phyloP scores from a whole-genome alignment of 306 rosid species.

The Acmispon strigosus region DNA sequence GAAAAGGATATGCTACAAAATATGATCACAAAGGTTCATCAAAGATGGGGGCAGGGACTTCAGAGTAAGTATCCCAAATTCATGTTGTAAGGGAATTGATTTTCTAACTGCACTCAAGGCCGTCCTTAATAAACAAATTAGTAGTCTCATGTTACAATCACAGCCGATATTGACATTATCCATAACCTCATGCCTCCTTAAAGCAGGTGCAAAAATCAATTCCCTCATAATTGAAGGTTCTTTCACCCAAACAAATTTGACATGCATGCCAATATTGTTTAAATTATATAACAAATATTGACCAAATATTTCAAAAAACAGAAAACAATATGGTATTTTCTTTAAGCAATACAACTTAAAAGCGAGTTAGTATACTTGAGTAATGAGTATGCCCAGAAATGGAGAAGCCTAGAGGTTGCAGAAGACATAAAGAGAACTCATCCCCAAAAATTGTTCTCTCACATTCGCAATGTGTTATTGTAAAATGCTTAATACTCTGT shows the following conservation, averaged over 20 bases:
- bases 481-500: background rate
- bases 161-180: background rate
- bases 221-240: background rate
- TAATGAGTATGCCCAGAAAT: background rate
- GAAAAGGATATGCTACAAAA: background rate
- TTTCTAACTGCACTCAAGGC: background rate
- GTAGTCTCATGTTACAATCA: background rate
- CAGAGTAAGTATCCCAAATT: background rate
- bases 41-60: background rate
- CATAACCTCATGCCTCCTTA: background rate
- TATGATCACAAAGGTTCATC: background rate
- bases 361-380: background rate
- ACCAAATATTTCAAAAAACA: background rate
- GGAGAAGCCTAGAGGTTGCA: background rate
- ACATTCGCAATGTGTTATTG: background rate
- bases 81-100: background rate
- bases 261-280: background rate
- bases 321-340: background rate
- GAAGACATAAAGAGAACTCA: background rate
- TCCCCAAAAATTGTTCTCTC: background rate
- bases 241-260: background rate
- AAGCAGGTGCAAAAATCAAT: background rate
- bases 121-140: background rate
- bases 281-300: background rate
- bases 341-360: too few species aligned